Percentiles rank a stretch among this genome's conserved stretches.
phyloP scores from a whole-genome alignment of 306 rosid species.

The Quercus mongolica region DNA sequence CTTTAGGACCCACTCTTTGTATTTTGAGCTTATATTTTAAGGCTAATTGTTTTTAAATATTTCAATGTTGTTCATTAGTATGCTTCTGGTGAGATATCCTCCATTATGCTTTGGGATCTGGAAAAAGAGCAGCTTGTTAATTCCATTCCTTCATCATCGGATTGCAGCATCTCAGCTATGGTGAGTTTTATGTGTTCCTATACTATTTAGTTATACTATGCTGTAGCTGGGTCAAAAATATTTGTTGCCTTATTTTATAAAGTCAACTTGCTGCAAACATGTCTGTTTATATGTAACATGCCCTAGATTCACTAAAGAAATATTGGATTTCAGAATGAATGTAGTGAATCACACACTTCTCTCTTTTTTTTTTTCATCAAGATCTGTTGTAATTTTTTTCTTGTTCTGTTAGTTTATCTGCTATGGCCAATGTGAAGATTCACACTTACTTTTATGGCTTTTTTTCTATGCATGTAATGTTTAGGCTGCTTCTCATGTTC shows the following conservation, averaged over 20 bases:
- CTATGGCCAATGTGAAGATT: not conserved
- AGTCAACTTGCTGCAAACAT: not conserved
- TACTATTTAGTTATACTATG: not conserved
- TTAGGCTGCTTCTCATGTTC: slow-evolving; percentile 96
- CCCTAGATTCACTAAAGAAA: not conserved
- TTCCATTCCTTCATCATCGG: slow-evolving; percentile 75
- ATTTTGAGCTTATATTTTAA: not conserved
- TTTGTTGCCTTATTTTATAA: not conserved
- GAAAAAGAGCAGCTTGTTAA: slow-evolving; percentile 83
- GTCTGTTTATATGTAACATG: not conserved
- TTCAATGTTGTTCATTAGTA: slow-evolving; percentile 52
- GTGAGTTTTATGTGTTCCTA: slow-evolving; percentile 44
- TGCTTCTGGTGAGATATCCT: slow-evolving; percentile 81
- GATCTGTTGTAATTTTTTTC: not conserved
- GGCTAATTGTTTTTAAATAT: slow-evolving; percentile 17
- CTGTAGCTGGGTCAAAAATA: not conserved
- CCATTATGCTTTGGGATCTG: slow-evolving; percentile 87
- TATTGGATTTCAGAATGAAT: not conserved
- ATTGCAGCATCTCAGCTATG: slow-evolving; percentile 86
- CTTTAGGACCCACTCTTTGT: not conserved
- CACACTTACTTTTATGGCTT: not conserved
- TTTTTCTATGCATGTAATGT: slow-evolving; percentile 1
- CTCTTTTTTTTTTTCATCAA: not conserved
- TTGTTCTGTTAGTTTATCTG: not conserved
- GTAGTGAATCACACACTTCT: not conserved